Evolutionary conservation across 2,329 filamentous ascomycete species (phyloP), one percentile per base, ranked within the genome.

Genomic region (Cyclaneusma minus): DNA sequence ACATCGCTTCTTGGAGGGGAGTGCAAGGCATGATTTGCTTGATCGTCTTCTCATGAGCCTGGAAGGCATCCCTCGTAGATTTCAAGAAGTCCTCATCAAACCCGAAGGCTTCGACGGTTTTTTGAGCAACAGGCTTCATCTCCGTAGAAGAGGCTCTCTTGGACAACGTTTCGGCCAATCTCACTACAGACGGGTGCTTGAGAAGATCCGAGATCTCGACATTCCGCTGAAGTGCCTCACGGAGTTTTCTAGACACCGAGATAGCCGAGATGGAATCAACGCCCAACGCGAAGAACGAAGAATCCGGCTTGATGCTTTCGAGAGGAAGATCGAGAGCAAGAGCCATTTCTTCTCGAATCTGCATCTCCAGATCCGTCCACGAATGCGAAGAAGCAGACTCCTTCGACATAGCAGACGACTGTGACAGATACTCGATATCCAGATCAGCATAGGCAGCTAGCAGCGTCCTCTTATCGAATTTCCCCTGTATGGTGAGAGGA

Each of bases 201-300:
- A 92, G 52, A 13, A 92, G 64, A 2, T 60, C 50, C 0, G 79
- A 83, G 6, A 91, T 67, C 7, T 76, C 57, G 3, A 83, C 44
- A 13, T 62, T 55, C 5, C 40, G 50, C 2, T 55, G 44, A 2
- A 67, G 48, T 0, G 43, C 34, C 3, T 51, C 39, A 27, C 62
- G 59, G 0, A 93, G 45, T 10, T 48, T 43, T 28, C 61, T 68
- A 1, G 77, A 66, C 6, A 91, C 50, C 1, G 64, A 54, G 35
- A 93, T 91, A 0, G 80, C 81, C 6, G 75, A 78, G 14, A 93
- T 69, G 0, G 84, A 92, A 44, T 93, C 83, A 5, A 94, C 48
- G 0, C 85, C 85, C 3, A 92, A 49, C n/a, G 64, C 68, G 29
- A 77, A 72, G 33, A 93, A 77, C 0, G 83, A 82, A 0, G 71